Evolutionary conservation across 371 early-diverging fungal genomes (phyloP).

Genomic region (Mucor velutinosus): DNA sequence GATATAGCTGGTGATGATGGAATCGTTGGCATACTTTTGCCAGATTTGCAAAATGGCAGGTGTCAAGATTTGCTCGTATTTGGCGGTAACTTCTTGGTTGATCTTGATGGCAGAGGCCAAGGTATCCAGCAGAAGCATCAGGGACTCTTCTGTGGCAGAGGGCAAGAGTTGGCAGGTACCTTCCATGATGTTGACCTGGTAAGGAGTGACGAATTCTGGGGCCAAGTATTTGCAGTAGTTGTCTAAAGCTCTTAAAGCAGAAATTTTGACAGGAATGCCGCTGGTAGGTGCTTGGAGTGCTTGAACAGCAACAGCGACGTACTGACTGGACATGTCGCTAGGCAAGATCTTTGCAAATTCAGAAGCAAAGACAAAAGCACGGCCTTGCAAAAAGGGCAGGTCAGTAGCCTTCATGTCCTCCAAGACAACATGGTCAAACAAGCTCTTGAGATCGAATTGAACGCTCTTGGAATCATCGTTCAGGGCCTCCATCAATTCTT

Average conservation of each 20-base stretch:
- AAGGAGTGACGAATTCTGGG: slow-evolving; percentile 60
- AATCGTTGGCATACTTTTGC: slow-evolving; percentile 72
- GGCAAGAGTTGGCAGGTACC: slow-evolving; percentile 66
- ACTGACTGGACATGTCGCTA: slow-evolving; percentile 63
- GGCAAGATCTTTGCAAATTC: slow-evolving; percentile 80
- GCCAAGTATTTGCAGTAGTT: slow-evolving; percentile 71
- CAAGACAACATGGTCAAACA: slow-evolving; percentile 81
- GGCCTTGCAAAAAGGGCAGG: slow-evolving; percentile 85
- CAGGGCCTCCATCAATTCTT: slow-evolving; percentile 59
- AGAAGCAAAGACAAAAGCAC: slow-evolving; percentile 86
- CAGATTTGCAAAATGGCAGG: slow-evolving; percentile 80
- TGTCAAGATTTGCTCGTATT: slow-evolving; percentile 71
- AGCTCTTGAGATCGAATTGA: slow-evolving; percentile 64
- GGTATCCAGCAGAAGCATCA: slow-evolving; percentile 82
- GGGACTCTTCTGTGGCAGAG: slow-evolving; percentile 73
- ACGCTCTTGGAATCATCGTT: slow-evolving; percentile 43
- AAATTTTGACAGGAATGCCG: slow-evolving; percentile 72
- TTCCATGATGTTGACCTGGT: slow-evolving; percentile 71
- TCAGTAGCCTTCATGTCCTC: slow-evolving; percentile 63
- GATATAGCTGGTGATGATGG: slow-evolving; percentile 69
- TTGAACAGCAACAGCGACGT: slow-evolving; percentile 72
- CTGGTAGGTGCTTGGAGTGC: slow-evolving; percentile 66
- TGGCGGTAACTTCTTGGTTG: slow-evolving; percentile 69
- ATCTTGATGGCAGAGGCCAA: slow-evolving; percentile 72
- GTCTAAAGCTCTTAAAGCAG: slow-evolving; percentile 78